phyloP scores from a whole-genome alignment of 75 land plant species.

The Chamaecyparis obtusa region DNA sequence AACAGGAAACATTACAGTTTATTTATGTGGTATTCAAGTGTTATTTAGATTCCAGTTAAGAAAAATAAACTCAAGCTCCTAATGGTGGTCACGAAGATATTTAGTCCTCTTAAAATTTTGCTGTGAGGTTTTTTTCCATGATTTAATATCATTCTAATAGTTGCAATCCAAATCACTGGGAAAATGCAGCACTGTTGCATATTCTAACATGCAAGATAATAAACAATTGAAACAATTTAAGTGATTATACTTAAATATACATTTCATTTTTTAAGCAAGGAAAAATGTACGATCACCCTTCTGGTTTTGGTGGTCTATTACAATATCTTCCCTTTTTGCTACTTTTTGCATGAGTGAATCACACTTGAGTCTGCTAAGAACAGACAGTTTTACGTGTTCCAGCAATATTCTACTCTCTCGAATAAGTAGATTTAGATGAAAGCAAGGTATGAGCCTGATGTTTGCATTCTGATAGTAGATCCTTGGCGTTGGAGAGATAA shows the following conservation, averaged over 20 bases:
- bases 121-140: neutral
- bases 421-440: neutral
- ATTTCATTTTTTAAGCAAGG: neutral
- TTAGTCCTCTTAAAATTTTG: neutral
- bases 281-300: neutral
- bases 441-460: neutral
- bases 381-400: neutral
- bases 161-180: neutral
- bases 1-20: neutral
- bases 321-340: neutral
- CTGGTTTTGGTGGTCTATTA: neutral
- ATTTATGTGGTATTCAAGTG: neutral
- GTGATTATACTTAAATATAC: neutral
- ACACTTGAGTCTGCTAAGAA: neutral
- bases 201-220: neutral
- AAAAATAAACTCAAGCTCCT: neutral
- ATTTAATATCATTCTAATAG: neutral
- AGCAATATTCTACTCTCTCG: neutral
- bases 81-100: neutral
- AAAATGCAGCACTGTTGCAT: neutral
- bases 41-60: neutral
- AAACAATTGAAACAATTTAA: neutral
- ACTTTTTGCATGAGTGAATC: neutral
- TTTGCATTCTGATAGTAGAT: slow-evolving; percentile 40
- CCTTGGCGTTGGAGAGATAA: slow-evolving; percentile 81